Evolutionary conservation across 2,329 filamentous ascomycete species (phyloP).

Genomic region (Waltergamsia citrina): DNA sequence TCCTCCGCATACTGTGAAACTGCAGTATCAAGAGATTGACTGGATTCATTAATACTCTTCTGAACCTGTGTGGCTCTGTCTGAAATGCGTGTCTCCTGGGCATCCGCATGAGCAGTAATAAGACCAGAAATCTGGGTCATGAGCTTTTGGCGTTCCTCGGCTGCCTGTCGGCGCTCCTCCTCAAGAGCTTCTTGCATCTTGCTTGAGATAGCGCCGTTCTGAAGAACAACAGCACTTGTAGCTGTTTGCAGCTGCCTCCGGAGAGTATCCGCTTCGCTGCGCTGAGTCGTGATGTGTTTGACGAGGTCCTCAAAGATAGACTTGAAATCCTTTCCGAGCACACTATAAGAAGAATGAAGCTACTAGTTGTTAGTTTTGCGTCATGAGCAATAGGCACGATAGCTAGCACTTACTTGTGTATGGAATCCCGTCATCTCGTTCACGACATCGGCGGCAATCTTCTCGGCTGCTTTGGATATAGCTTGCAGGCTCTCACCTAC

Average conservation of each 20-base stretch:
- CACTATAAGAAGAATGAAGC: slow-evolving; percentile 76
- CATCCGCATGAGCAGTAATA: slow-evolving; percentile 63
- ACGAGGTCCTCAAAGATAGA: slow-evolving; percentile 73
- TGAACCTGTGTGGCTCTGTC: slow-evolving; percentile 54
- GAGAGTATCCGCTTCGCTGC: slow-evolving; percentile 64
- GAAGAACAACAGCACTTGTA: slow-evolving; percentile 55
- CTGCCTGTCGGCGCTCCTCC: slow-evolving; percentile 66
- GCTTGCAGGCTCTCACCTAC: slow-evolving; percentile 79
- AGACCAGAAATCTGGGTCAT: slow-evolving; percentile 70
- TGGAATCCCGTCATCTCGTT: slow-evolving; percentile 81
- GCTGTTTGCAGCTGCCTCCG: slow-evolving; percentile 63
- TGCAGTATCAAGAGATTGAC: slow-evolving; percentile 53
- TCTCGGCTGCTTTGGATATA: slow-evolving; percentile 74
- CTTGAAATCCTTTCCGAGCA: slow-evolving; percentile 80
- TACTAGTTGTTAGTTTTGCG: slow-evolving; percentile 22
- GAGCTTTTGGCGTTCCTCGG: slow-evolving; percentile 64
- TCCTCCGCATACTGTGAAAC: slow-evolving; percentile 57
- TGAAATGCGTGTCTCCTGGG: slow-evolving; percentile 62
- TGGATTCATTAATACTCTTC: slow-evolving; percentile 53
- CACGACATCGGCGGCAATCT: slow-evolving; percentile 83
- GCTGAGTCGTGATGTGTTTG: slow-evolving; percentile 66
- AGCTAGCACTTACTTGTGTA: slow-evolving; percentile 41
- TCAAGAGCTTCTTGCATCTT: slow-evolving; percentile 61
- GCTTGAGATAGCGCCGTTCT: slow-evolving; percentile 57
- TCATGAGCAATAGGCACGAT: neutral